Base-by-base conservation (phyloP, 352 stramenopile species). In the Phytophthora fragariaefolia region DNA sequence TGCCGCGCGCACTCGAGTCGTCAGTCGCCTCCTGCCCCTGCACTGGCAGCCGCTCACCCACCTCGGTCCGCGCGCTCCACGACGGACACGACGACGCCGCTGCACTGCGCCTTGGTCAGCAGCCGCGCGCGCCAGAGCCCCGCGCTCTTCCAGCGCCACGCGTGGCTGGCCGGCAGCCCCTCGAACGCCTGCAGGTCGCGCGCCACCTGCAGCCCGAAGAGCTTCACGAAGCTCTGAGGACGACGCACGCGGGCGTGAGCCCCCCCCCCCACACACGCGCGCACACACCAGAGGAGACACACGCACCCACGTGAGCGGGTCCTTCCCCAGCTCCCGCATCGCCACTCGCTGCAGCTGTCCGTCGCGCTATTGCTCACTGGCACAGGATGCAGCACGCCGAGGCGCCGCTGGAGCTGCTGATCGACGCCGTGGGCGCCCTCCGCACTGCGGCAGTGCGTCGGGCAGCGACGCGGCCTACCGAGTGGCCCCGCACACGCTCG, bases 41-140 rank as follows among this genome's bases (percentile, higher is more conserved):
- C 82, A 48, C 85, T 73, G 45, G 87, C 83, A n/a, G 0, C 66
- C 27, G 4, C 82, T n/a, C 30, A 12, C 46, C 58, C 53, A 93
- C 87, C 82, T 47, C 85, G 77, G 40, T 89, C 83, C 0, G 68
- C 30, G 5, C 82, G 82, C 36, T 80, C 58, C 12, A 88, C 67
- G 18, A 92, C 69, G 0, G 83, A 90, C 10, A 90, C 72, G 42
- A 93, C 54, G 1, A 91, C 61, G 17, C 87, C 87, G 10, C 77
- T 61, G 57, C 82, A 77, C 34, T 93, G 87, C 17, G 82, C 77
- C 48, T 93, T 92, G 7, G 85, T 93, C 45, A 93, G 48, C 24
- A 95, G 65, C 34, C 71, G 71, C 27, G 56, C 26, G 27, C 40
- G 56, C 63, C 53, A 77, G 23, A 77, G 27, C 5, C 52, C 63